Evolutionary conservation across 306 rosid genomes (phyloP).

Genomic region (Vicia faba): DNA sequence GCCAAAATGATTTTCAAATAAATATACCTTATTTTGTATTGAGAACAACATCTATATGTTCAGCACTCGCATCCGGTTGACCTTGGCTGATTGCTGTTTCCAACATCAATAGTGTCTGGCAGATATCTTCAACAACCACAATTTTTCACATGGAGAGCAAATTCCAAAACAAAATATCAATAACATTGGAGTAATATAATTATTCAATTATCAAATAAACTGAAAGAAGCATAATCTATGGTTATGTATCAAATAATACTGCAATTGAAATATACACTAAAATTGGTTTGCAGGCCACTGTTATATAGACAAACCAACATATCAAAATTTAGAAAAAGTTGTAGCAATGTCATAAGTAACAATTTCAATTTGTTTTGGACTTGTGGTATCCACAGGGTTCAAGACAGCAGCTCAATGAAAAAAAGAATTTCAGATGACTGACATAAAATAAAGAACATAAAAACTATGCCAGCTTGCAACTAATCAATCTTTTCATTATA

Average conservation of each 20-base stretch:
- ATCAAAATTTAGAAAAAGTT: conserved; percentile 21
- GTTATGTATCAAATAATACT: conserved; percentile 4
- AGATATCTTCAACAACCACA: conserved; percentile 64
- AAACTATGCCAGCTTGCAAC: conserved; percentile 23
- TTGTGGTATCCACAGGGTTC: not conserved
- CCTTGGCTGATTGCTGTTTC: conserved; percentile 75
- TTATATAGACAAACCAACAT: not conserved
- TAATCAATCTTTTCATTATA: not conserved
- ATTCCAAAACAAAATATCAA: conserved; percentile 31
- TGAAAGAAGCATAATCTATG: conserved; percentile 7
- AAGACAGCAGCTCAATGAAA: conserved; percentile 22
- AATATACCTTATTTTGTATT: conserved; percentile 47
- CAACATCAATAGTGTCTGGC: conserved; percentile 98
- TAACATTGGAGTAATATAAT: conserved; percentile 20
- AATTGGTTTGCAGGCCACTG: conserved; percentile 22
- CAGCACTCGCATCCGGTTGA: conserved; percentile 92
- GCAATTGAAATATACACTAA: conserved; percentile 19
- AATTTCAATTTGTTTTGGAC: not conserved
- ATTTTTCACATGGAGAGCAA: conserved; percentile 39
- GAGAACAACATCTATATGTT: conserved; percentile 50
- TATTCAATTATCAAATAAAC: conserved; percentile 20
- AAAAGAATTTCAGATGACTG: not conserved
- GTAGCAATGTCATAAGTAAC: not conserved
- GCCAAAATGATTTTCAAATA: conserved; percentile 39
- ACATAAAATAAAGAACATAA: conserved; percentile 11